Evolutionary conservation across 495 filamentous ascomycete genomes (phyloP).

Genomic region (Thozetella sp.): DNA sequence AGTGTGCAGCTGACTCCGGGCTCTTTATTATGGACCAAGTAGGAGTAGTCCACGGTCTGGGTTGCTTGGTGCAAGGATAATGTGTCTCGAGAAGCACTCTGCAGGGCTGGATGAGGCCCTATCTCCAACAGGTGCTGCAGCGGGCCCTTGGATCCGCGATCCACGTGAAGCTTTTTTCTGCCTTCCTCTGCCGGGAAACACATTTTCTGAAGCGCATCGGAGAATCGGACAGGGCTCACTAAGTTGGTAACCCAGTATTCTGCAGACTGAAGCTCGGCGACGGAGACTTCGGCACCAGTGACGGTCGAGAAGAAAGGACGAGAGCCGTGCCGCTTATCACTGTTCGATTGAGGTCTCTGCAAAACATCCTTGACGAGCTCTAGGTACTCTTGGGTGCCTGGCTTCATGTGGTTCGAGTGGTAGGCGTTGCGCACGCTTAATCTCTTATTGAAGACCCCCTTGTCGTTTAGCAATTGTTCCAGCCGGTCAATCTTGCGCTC

Average conservation of each 20-base stretch:
- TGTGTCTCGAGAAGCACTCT: conserved; percentile 48
- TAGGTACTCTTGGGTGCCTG: conserved; percentile 39
- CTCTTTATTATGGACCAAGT: conserved; percentile 23
- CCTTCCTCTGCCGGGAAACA: too few species aligned
- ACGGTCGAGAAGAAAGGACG: conserved; percentile 30
- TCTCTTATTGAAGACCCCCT: conserved; percentile 43
- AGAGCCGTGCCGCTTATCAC: conserved; percentile 2
- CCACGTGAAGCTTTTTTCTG: too few species aligned
- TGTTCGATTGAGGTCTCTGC: too few species aligned
- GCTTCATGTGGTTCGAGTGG: conserved; percentile 39
- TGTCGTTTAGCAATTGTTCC: conserved; percentile 23
- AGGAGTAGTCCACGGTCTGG: conserved; percentile 19
- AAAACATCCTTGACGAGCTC: conserved; percentile 9
- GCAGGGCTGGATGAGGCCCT: conserved; percentile 59
- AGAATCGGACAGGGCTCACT: conserved; percentile 45
- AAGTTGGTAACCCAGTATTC: conserved; percentile 49
- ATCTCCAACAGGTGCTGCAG: conserved; percentile 48
- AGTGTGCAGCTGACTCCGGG: conserved; percentile 20
- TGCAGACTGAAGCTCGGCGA: conserved; percentile 13
- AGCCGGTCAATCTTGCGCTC: conserved; percentile 29
- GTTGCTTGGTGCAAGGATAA: conserved; percentile 18
- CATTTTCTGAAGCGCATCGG: conserved; percentile 29
- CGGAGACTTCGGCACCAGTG: conserved; percentile 23
- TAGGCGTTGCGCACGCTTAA: conserved; percentile 41
- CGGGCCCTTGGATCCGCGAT: not conserved